Percentiles rank a stretch among this genome's conserved stretches.
These are phyloP conservation scores for Nemania sp. DNA, from an alignment of 2,329 filamentous ascomycete genomes.

Conservation along the genomic window DNA sequence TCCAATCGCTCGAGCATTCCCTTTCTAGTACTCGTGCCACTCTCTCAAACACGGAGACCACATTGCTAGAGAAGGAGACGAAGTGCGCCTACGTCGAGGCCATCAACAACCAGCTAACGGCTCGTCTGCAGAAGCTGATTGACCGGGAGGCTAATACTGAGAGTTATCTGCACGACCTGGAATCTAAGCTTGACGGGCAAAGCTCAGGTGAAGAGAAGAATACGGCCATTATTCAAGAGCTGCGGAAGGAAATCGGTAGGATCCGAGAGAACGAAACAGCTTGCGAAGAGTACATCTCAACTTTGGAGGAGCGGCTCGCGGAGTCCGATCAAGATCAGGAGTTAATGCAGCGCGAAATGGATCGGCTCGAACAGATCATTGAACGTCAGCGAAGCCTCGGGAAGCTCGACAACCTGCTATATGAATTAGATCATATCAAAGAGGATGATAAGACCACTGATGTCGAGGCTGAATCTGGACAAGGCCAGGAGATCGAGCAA, in stretches of 20 bases:
- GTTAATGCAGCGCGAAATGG: constrained; percentile 95
- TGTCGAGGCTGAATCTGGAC: constrained; percentile 41
- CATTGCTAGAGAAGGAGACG: constrained; percentile 87
- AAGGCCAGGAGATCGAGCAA: constrained; percentile 43
- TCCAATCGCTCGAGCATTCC: constrained; percentile 89
- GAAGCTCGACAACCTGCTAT: constrained; percentile 88
- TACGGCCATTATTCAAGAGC: constrained; percentile 78
- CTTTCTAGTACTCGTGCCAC: constrained; percentile 85
- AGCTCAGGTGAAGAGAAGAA: constrained; percentile 93
- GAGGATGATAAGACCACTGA: constrained; percentile 54
- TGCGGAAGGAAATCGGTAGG: constrained; percentile 88
- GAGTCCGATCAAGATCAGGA: constrained; percentile 96
- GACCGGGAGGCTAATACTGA: constrained; percentile 93
- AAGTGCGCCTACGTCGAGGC: constrained; percentile 93
- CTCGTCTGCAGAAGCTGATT: constrained; percentile 87
- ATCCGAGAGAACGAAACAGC: constrained; percentile 87
- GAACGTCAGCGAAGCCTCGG: constrained; percentile 94
- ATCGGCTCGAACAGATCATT: constrained; percentile 90
- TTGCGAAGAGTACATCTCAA: constrained; percentile 96
- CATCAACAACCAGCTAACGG: constrained; percentile 85
- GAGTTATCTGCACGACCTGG: constrained; percentile 88
- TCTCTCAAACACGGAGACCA: constrained; percentile 83
- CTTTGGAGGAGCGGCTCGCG: constrained; percentile 89
- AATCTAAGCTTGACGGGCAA: constrained; percentile 86
- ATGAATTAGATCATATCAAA: constrained; percentile 83